phyloP scores from a whole-genome alignment of 352 stramenopile genomes.

The Globisporangium ultimum region DNA sequence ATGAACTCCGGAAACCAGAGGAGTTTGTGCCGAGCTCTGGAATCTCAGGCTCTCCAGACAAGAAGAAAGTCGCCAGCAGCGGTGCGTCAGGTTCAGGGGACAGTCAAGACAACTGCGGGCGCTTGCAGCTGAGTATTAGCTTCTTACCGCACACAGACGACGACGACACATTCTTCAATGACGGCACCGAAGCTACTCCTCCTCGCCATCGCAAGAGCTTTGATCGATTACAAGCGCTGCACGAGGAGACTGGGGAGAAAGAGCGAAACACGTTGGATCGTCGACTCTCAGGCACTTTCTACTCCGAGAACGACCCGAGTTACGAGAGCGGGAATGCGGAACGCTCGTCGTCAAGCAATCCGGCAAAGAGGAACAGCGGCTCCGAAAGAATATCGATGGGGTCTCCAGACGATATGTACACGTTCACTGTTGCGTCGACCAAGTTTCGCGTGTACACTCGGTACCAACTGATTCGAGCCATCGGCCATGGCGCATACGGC shows the following conservation, averaged over 20 bases:
- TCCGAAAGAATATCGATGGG: background rate
- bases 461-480: constrained; percentile 80
- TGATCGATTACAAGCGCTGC: constrained; percentile 62
- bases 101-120: constrained; percentile 36
- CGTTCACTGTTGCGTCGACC: constrained; percentile 78
- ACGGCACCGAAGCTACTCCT: constrained; percentile 33
- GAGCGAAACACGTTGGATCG: constrained; percentile 26
- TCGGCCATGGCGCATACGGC: constrained; percentile 76
- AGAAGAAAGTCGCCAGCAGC: constrained; percentile 15
- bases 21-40: constrained; percentile 26
- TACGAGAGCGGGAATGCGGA: background rate
- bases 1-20: constrained; percentile 62
- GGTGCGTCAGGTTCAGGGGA: constrained; percentile 8
- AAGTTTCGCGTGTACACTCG: constrained; percentile 84
- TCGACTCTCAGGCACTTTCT: constrained; percentile 8
- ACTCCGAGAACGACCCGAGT: constrained; percentile 9
- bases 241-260: constrained; percentile 63
- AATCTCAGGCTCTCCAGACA: constrained; percentile 8
- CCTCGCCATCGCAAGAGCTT: constrained; percentile 73
- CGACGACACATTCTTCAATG: constrained; percentile 27
- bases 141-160: constrained; percentile 68
- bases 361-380: background rate
- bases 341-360: background rate
- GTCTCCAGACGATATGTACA: constrained; percentile 68
- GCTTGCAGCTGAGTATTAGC: constrained; percentile 76